phyloP scores from a whole-genome alignment of 768 basidiomycete genomes.

The Lactarius evosmus region DNA sequence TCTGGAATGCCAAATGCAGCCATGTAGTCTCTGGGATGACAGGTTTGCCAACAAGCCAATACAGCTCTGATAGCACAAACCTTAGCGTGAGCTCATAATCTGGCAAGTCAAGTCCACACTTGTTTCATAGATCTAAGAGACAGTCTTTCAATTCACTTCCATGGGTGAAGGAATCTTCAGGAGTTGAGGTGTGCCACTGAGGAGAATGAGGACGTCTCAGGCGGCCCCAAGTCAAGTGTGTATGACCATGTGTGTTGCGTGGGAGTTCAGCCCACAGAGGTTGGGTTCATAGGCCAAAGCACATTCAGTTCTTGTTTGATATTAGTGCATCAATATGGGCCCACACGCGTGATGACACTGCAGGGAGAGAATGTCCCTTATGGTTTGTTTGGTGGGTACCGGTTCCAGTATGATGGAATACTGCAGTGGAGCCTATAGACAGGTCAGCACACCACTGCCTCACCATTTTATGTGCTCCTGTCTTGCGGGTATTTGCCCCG shows the following conservation, averaged over 20 bases:
- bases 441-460: slow-evolving; percentile 38
- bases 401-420: slow-evolving; percentile 70
- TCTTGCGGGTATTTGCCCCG: slow-evolving; percentile 50
- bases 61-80: neutral
- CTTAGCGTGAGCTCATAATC: neutral
- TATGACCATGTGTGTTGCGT: neutral
- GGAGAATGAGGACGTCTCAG: neutral
- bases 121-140: neutral
- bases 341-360: neutral
- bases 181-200: no score
- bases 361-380: neutral
- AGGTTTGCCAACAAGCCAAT: neutral
- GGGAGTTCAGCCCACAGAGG: no score
- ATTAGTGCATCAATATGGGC: slow-evolving; percentile 63
- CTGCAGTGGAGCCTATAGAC: slow-evolving; percentile 62
- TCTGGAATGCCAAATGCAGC: neutral
- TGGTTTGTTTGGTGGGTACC: slow-evolving; percentile 44
- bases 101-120: neutral
- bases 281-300: slow-evolving; percentile 50
- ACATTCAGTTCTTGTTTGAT: slow-evolving; percentile 67
- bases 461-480: neutral
- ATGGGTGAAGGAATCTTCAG: neutral
- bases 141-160: neutral
- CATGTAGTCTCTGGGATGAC: neutral
- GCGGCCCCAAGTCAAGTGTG: slow-evolving; percentile 56